A percentile compares a stretch with the other conserved stretches of the same genome.
Evolutionary conservation across 1,139 yeast species (phyloP).

Genomic region (Hyphopichia buzzinii): DNA sequence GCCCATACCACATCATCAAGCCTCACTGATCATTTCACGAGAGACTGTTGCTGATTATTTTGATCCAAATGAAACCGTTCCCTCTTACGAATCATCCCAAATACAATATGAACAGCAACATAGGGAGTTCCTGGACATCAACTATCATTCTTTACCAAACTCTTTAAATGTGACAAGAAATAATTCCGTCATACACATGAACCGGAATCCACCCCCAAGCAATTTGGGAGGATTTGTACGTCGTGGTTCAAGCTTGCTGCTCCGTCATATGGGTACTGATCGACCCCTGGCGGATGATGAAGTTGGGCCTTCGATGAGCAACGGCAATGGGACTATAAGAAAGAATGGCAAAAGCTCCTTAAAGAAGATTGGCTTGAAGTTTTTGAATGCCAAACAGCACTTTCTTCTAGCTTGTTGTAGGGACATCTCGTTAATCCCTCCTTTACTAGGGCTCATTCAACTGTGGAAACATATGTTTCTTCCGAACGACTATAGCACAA

Average conservation of each 20-base stretch:
- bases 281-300: background rate
- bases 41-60: constrained; percentile 8
- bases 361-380: constrained; percentile 60
- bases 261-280: background rate
- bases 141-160: constrained; percentile 6
- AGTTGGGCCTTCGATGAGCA: background rate
- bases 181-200: constrained; percentile 10
- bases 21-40: background rate
- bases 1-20: background rate
- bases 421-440: constrained; percentile 69
- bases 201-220: background rate
- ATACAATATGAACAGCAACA: constrained; percentile 23
- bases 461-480: constrained; percentile 51
- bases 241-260: background rate
- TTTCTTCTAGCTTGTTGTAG: constrained; percentile 69
- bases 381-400: constrained; percentile 74
- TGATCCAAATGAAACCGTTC: constrained; percentile 42
- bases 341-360: constrained; percentile 22
- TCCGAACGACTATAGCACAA: constrained; percentile 7
- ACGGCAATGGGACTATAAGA: constrained; percentile 4
- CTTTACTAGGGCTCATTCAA: constrained; percentile 54
- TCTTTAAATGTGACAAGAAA: constrained; percentile 14
- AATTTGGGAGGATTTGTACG: background rate
- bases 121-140: constrained; percentile 2
- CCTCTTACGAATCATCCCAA: constrained; percentile 47